Evolutionary conservation across 768 basidiomycete species (phyloP).

Genomic region (Boletus edulis): DNA sequence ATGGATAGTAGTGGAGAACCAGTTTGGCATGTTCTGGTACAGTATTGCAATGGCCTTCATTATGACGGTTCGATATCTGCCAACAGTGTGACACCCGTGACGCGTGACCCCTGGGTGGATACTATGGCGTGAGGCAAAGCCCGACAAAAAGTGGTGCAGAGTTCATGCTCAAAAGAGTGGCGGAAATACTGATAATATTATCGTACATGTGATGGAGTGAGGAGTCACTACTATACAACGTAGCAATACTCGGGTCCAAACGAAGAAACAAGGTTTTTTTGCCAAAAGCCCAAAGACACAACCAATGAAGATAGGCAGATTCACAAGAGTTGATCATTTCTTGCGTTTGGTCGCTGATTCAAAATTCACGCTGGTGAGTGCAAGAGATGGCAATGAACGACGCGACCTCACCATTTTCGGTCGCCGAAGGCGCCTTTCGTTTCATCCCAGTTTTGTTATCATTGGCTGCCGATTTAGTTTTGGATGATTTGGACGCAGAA

Average conservation of each 20-base stretch:
- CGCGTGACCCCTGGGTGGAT: no score
- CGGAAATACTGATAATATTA: slow-evolving; percentile 26
- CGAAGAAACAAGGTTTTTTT: slow-evolving; percentile 1
- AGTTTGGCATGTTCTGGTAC: no score
- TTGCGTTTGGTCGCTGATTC: slow-evolving; percentile 38
- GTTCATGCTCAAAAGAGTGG: not conserved
- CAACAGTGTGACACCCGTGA: no score
- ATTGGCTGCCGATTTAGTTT: not conserved
- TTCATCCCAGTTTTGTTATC: slow-evolving; percentile 35
- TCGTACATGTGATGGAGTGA: slow-evolving; percentile 6
- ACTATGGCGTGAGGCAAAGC: no score
- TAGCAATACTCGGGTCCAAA: slow-evolving; percentile 1
- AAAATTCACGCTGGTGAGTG: not conserved
- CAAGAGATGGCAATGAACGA: not conserved
- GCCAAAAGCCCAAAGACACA: not conserved
- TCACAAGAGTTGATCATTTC: slow-evolving; percentile 24
- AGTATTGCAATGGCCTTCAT: no score
- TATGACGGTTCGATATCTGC: no score
- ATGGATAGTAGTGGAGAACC: no score
- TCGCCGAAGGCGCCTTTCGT: slow-evolving; percentile 44
- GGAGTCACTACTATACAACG: slow-evolving; percentile 17
- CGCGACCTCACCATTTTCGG: slow-evolving; percentile 36
- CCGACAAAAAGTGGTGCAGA: no score
- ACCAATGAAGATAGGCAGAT: not conserved
- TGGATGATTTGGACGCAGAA: slow-evolving; percentile 13